Evolutionary conservation across 1,284 basidiomycete genomes (phyloP).

Genomic region (Moesziomyces antarcticus): DNA sequence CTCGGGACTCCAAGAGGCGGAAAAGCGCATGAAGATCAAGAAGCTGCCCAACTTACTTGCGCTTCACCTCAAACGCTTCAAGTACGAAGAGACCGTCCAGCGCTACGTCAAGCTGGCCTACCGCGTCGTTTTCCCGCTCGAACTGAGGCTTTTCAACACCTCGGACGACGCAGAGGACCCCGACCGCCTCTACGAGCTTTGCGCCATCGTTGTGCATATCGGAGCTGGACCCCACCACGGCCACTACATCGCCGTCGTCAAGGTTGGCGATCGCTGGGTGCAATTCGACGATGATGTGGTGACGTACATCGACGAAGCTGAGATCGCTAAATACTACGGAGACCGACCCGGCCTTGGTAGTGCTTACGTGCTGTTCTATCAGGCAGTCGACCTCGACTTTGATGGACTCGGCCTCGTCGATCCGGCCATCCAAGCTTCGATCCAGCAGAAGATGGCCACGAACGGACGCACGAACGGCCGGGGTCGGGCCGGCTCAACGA

Average conservation of each 20-base stretch:
- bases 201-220: conserved; percentile 96
- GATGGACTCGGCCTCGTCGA: conserved; percentile 35
- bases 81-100: conserved; percentile 89
- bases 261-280: conserved; percentile 83
- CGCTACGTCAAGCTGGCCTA: conserved; percentile 94
- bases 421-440: conserved; percentile 22
- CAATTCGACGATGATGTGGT: conserved; percentile 96
- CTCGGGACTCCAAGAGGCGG: conserved; percentile 95
- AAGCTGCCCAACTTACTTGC: conserved; percentile 92
- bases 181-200: conserved; percentile 86
- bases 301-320: conserved; percentile 84
- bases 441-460: conserved; percentile 16
- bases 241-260: conserved; percentile 95
- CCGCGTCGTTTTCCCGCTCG: conserved; percentile 93
- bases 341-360: conserved; percentile 82
- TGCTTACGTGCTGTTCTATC: conserved; percentile 97
- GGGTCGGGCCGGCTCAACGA: conserved; percentile 24
- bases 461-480: conserved; percentile 6
- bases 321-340: conserved; percentile 93
- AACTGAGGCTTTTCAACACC: conserved; percentile 94
- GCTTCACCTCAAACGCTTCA: conserved; percentile 96
- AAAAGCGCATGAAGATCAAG: conserved; percentile 99
- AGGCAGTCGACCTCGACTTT: conserved; percentile 78
- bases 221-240: conserved; percentile 95
- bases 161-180: conserved; percentile 91